Base-by-base conservation (phyloP, 768 basidiomycete species). In the Calocybe gangraenosa region DNA sequence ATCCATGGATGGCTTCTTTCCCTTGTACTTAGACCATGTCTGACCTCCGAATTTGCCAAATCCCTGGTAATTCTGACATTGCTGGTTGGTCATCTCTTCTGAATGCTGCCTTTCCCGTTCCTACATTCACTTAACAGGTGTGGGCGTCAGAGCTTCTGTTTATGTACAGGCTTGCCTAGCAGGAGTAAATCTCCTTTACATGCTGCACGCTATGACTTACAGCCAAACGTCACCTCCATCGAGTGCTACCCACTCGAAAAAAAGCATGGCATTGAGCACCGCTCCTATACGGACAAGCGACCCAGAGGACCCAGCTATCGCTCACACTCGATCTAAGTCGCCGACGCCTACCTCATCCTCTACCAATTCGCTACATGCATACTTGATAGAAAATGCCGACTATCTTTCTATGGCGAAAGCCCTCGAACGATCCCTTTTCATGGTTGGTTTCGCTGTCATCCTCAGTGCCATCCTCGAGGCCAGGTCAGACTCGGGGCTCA, bases 401-500 rank as follows among this genome's bases (percentile, higher is more conserved):
- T 42, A 19, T 18, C 15, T 31, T 20, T 28, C 10, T 20, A 15
- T 42, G 10, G 21, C 42, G 11, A 36, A 20, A 20, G 33, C 33
- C 2, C 14, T 44, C 9, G 33, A 44, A 18, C 42, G 33, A 7
- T 44, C 42, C 9, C n/a, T 44, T 8, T 44, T 44, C 34, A 34
- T 40, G 14, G 14, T 41, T 20, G 40, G 46, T 6, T 41, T 41
- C 10, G 34, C 46, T 23, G 25, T 41, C 9, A 41, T 41, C 15
- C 40, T 42, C 33, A 41, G 46, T 34, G 45, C 46, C 7, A 23
- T 47, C 10, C 7, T 46, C 9, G 23, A 47, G 19, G 25, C 39
- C 23, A 41, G 30, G 20, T 41, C 46, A 3, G 31, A 11, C 2
- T 18, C 33, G 6, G 39, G 46, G 14, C 46, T 47, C 17, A 47